These are phyloP conservation scores for Pythium dissotocum DNA, from an alignment of 352 stramenopile genomes.

Conservation along the genomic window DNA sequence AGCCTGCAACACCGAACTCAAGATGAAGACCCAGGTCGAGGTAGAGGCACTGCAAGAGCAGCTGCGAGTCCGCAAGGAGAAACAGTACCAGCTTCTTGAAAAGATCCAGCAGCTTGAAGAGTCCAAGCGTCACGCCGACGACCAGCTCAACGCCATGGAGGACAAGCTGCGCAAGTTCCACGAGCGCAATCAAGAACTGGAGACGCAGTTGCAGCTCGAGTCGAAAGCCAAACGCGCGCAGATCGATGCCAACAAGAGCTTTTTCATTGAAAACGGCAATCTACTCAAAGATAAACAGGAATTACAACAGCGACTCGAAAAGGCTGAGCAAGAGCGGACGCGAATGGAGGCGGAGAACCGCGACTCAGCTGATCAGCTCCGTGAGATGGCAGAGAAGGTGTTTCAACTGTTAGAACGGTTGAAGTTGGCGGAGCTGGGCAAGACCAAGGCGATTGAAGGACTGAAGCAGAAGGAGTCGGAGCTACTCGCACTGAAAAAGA, in stretches of 20 bases:
- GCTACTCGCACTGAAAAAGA: constrained; percentile 93
- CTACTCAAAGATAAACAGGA: constrained; percentile 73
- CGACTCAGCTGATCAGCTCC: constrained; percentile 93
- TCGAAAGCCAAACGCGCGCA: constrained; percentile 90
- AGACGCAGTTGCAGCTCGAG: constrained; percentile 95
- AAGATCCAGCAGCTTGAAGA: constrained; percentile 96
- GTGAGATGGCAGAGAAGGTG: constrained; percentile 97
- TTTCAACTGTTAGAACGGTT: constrained; percentile 96
- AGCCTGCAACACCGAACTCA: constrained; percentile 91
- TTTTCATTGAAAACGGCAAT: constrained; percentile 85
- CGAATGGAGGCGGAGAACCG: constrained; percentile 95
- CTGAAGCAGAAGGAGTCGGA: constrained; percentile 95
- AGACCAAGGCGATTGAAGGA: constrained; percentile 94
- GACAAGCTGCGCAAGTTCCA: constrained; percentile 90
- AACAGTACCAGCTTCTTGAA: constrained; percentile 96
- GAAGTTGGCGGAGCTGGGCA: constrained; percentile 95
- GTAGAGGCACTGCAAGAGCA: constrained; percentile 96
- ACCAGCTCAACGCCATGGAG: constrained; percentile 89
- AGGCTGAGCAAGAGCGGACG: constrained; percentile 90
- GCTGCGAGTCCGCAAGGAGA: constrained; percentile 95
- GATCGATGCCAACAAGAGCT: constrained; percentile 93
- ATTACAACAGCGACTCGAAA: constrained; percentile 85
- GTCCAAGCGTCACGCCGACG: constrained; percentile 90
- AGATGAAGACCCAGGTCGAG: constrained; percentile 95
- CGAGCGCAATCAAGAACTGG: constrained; percentile 89